These are phyloP conservation scores for Uncinocarpus reesii DNA, from an alignment of 2,329 filamentous ascomycete species.

Conservation along the genomic window DNA sequence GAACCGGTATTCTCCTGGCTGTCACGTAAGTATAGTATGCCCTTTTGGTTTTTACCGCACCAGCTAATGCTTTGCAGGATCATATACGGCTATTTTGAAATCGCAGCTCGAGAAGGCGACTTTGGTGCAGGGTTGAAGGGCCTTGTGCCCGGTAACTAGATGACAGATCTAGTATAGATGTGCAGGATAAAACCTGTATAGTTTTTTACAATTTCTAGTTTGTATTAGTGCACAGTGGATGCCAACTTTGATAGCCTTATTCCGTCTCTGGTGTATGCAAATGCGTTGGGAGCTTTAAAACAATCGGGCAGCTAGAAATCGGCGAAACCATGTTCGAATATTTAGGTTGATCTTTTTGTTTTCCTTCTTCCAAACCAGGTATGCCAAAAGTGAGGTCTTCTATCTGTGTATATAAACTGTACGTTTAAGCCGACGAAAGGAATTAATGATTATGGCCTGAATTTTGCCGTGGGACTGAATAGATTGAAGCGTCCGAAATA, in stretches of 20 bases:
- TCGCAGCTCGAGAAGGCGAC: slow-evolving; percentile 96
- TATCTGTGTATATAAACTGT: slow-evolving; percentile 14
- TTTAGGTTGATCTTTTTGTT: neutral
- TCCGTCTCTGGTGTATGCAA: slow-evolving; percentile 7
- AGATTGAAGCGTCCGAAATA: no score
- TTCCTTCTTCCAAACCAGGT: slow-evolving; percentile 20
- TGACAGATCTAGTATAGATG: neutral
- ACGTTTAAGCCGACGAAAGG: neutral
- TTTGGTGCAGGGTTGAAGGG: slow-evolving; percentile 62
- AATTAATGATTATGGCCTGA: slow-evolving; percentile 2
- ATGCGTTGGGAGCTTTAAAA: neutral
- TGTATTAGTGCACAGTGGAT: slow-evolving; percentile 15
- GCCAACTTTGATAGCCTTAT: slow-evolving; percentile 5
- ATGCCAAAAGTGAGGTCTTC: slow-evolving; percentile 19
- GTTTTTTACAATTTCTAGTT: slow-evolving; percentile 13
- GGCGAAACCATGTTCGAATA: slow-evolving; percentile 3
- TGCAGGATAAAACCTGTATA: slow-evolving; percentile 6
- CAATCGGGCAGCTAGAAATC: slow-evolving; percentile 4
- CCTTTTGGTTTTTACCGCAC: neutral
- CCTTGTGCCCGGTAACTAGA: slow-evolving; percentile 46
- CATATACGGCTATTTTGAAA: slow-evolving; percentile 99
- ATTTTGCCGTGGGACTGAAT: neutral
- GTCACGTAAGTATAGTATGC: slow-evolving; percentile 67
- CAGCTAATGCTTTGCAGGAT: slow-evolving; percentile 53
- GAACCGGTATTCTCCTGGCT: slow-evolving; percentile 94